Base-by-base conservation (phyloP, 2,329 filamentous ascomycete species). In the Trichoderma sp. region DNA sequence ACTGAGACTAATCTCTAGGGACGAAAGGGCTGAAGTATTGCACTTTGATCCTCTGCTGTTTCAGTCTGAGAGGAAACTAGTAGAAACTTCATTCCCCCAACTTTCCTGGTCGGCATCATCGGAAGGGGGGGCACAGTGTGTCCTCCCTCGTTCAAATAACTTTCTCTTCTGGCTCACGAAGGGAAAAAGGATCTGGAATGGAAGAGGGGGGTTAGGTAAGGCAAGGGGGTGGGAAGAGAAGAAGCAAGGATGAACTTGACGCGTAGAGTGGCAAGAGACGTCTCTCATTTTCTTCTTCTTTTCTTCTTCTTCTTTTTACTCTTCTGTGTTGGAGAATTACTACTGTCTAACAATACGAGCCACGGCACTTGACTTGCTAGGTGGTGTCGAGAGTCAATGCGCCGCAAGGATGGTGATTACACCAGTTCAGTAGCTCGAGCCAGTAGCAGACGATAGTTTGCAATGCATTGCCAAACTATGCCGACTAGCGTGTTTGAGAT, bases 401-500 rank as follows among this genome's bases (percentile, higher is more conserved):
- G 19, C 35, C 50, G 32, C 32, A 5, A 63, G 48, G 45, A 22
- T 34, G 57, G 27, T 19, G 29, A 17, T 22, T 48, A 48, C 52
- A 56, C 50, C 50, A 32, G 37, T 39, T 35, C 34, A 57, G 42
- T 35, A 50, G 56, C 5, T 42, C 15, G 45, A 37, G 48, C 32
- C 19, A 53, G 32, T 52, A 53, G 59, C 37, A n/a, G 59, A 22
- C 45, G 50, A 39, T 52, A 63, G 48, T 35, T 19, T 27, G 34
- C 25, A 52, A 52, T 53, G 34, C 48, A 17, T 54, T 15, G 34
- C 60, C 35, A 29, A 59, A 59, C 56, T 59, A 42, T 32, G 12
- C 17, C 15, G n/a, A 48, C 57, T 64, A 64, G 60, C 34, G 60
- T 10, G 60, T 64, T 64, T 64, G 60, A 54, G 27, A 25, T 64